Percentiles rank a stretch among this genome's conserved stretches.
Evolutionary conservation across 2,329 filamentous ascomycete genomes (phyloP).

Genomic region (Pyrenophora seminiperda): DNA sequence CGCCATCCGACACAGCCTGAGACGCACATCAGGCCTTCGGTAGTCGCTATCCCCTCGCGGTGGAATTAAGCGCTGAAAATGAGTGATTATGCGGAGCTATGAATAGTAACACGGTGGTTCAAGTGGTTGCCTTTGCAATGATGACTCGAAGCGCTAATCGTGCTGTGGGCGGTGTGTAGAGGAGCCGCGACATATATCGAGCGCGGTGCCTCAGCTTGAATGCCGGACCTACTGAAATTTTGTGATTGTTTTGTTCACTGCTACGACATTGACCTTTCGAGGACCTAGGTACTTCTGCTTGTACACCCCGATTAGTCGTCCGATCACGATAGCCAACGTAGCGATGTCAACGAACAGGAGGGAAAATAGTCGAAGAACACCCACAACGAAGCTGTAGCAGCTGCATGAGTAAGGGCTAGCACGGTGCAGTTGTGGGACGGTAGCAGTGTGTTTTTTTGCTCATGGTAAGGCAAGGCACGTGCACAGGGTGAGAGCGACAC

Average conservation of each 20-base stretch:
- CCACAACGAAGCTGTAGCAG: too few relatives aligned
- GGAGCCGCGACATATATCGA: constrained; percentile 18
- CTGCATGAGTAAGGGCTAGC: too few relatives aligned
- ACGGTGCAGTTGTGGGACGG: too few relatives aligned
- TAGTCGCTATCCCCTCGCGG: constrained; percentile 3
- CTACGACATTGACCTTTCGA: background rate
- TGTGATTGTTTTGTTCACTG: background rate
- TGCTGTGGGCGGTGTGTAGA: constrained; percentile 12
- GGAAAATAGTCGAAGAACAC: too few relatives aligned
- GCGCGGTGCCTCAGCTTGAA: background rate
- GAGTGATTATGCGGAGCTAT: constrained; percentile 9
- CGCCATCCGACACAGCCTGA: background rate
- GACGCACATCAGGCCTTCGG: background rate
- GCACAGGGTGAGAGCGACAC: background rate
- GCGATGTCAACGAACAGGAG: too few relatives aligned
- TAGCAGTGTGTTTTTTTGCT: too few relatives aligned
- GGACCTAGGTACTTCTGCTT: background rate
- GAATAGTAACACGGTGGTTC: constrained; percentile 21
- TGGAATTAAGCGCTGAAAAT: constrained; percentile 32
- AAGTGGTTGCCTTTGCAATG: constrained; percentile 26
- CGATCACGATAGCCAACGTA: too few relatives aligned
- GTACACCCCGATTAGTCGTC: background rate
- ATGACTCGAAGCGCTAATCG: constrained; percentile 13
- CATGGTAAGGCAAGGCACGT: background rate
- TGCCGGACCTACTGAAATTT: background rate